phyloP scores from a whole-genome alignment of 768 basidiomycete species.

The Kwoniella sp. region DNA sequence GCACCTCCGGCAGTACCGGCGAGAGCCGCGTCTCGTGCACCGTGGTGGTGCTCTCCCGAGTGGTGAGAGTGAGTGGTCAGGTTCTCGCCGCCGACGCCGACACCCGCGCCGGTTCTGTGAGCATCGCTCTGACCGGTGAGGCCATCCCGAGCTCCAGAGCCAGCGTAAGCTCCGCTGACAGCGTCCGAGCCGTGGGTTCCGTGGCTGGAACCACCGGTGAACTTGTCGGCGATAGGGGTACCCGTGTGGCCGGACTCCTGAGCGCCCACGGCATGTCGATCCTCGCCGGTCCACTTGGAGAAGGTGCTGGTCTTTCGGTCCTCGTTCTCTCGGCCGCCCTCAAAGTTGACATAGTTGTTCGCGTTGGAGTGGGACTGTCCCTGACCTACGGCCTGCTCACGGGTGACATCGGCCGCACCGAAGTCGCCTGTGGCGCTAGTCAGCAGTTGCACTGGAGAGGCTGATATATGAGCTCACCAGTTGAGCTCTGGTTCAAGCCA shows the following conservation, averaged over 20 bases:
- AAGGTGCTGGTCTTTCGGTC: no score
- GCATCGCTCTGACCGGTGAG: slow-evolving; percentile 39
- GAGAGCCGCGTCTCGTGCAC: slow-evolving; percentile 17
- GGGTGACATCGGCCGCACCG: no score
- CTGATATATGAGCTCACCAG: no score
- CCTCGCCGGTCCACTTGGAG: no score
- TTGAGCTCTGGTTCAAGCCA: no score
- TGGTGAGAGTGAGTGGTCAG: slow-evolving; percentile 3
- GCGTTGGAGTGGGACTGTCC: no score
- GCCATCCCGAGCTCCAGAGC: slow-evolving; percentile 31
- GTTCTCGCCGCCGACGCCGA: slow-evolving; percentile 34
- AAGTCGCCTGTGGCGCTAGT: no score
- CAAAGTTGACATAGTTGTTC: no score
- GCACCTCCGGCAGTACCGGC: slow-evolving; percentile 30
- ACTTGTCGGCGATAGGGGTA: slow-evolving; percentile 34
- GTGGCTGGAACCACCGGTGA: slow-evolving; percentile 2
- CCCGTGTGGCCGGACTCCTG: slow-evolving; percentile 10
- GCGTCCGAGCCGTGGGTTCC: slow-evolving; percentile 10
- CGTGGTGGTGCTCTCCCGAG: neutral
- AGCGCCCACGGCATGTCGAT: no score
- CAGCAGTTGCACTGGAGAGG: no score
- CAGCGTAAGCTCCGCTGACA: slow-evolving; percentile 36
- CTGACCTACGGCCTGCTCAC: no score
- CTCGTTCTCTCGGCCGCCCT: no score
- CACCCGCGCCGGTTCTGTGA: slow-evolving; percentile 34